Conservation (phyloP, 176 grass and related monocot genomes). For the Cenchrus fungigraminus region DNA sequence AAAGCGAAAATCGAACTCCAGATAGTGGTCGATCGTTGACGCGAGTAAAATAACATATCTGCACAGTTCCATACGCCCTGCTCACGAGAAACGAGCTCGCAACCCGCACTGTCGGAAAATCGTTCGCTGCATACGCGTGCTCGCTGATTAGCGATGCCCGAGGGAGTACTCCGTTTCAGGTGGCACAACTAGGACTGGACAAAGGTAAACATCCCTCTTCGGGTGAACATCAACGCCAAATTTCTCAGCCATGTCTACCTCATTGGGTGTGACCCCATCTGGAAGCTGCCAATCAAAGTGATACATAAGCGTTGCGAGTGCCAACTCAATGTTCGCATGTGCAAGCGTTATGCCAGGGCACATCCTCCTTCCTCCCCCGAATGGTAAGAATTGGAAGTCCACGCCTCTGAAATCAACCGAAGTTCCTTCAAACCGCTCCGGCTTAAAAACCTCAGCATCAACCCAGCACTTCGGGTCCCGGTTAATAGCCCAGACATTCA, state of each 20-base stretch:
- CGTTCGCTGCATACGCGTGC: too few relatives aligned
- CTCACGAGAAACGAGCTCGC: too few relatives aligned
- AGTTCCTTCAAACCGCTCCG: constrained; percentile 11
- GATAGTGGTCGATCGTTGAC: too few relatives aligned
- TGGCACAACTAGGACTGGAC: not conserved
- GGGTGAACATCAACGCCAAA: constrained; percentile 10
- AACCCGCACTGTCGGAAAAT: too few relatives aligned
- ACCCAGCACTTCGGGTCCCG: constrained; percentile 32
- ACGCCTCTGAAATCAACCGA: constrained; percentile 13
- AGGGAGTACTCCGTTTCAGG: not conserved
- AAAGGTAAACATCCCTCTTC: not conserved
- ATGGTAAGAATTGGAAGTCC: constrained; percentile 16
- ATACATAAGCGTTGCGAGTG: not conserved
- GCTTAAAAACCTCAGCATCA: constrained; percentile 7
- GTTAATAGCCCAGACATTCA: constrained; percentile 14
- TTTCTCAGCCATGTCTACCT: not conserved
- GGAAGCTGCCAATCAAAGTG: constrained; percentile 38
- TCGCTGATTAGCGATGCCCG: too few relatives aligned
- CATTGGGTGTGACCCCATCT: not conserved
- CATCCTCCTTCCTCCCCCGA: constrained; percentile 16
- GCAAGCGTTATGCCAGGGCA: constrained; percentile 21
- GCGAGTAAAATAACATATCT: too few relatives aligned
- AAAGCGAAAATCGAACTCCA: too few relatives aligned
- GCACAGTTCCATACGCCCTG: too few relatives aligned
- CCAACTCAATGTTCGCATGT: constrained; percentile 2